Base-by-base conservation (phyloP, 176 grass and related monocot species). In the Aegilops sharonensis region DNA sequence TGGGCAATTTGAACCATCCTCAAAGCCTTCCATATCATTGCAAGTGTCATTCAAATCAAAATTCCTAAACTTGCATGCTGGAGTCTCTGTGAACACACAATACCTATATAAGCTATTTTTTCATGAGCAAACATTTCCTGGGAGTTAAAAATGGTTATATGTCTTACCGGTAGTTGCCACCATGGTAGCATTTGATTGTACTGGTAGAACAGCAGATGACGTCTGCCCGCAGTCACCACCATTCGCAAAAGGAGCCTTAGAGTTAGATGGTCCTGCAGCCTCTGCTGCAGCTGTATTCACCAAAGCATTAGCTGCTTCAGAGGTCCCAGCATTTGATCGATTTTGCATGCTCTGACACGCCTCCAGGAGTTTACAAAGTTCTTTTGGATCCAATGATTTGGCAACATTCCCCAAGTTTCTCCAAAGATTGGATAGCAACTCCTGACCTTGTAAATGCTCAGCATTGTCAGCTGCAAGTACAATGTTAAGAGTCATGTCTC, bases 31-130 rank as follows among this genome's bases (percentile, higher is more conserved):
- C 78, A 79, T 62, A 52, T 95, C 92, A 56, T 73, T 90, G 43
- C 87, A 99, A 39, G 92, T 86, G 78, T 94, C 79, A 83, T 99
- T 99, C 92, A 99, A 85, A 97, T 99, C 97, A 88, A 99, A 99
- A 87, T 97, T 92, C 72, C 91, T 94, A 43, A 94, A 57, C 52
- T 90, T 91, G 78, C 83, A 85, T 52, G 83, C 60, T 69, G 68
- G 43, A 81, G 78, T 80, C 59, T 99, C 94, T 99, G 90, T 48
- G 6, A 75, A 78, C 20, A 84, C 29, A 47, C 2, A 78, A 78
- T 68, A 60, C 10, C 21, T 29, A 37, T 72, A 62, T 69, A 68
- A 83, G 65, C 63, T 75, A 60, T 57, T 64, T 47, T 64, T 70
- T 78, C 20, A 87, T 25, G 11, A 78, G 32, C 47, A 84, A 75